phyloP scores from a whole-genome alignment of 2,329 filamentous ascomycete genomes.

The Calonectria hawksworthii region DNA sequence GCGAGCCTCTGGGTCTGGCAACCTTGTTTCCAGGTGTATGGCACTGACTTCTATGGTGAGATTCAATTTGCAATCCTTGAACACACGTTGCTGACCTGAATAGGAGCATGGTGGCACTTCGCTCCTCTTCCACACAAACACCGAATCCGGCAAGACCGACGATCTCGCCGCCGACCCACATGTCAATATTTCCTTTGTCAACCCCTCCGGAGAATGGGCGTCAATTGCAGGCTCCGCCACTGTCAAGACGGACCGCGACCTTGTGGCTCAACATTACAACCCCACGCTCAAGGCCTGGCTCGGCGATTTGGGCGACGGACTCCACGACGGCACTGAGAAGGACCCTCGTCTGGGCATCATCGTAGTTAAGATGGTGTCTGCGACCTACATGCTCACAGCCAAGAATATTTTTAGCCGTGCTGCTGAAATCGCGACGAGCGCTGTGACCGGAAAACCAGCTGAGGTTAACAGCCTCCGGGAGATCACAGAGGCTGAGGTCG shows the following conservation, averaged over 20 bases:
- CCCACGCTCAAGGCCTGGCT: constrained; percentile 85
- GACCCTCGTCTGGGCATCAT: constrained; percentile 89
- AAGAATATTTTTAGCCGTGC: constrained; percentile 75
- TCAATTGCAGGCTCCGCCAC: constrained; percentile 82
- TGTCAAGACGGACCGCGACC: constrained; percentile 77
- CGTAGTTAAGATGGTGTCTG: constrained; percentile 78
- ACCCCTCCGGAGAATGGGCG: constrained; percentile 84
- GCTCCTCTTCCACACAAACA: constrained; percentile 92
- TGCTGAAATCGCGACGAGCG: constrained; percentile 81
- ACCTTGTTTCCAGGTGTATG: constrained; percentile 88
- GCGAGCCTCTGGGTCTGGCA: constrained; percentile 72
- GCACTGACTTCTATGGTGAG: constrained; percentile 82
- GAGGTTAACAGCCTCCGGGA: constrained; percentile 83
- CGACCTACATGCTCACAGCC: constrained; percentile 77
- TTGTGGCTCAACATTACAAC: constrained; percentile 82
- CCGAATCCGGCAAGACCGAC: constrained; percentile 88
- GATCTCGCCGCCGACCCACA: constrained; percentile 80
- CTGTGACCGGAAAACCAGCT: constrained; percentile 79
- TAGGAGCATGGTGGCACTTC: constrained; percentile 85
- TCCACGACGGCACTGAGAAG: constrained; percentile 84
- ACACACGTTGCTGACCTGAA: neutral
- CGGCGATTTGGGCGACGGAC: constrained; percentile 86
- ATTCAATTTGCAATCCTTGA: neutral
- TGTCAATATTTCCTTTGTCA: constrained; percentile 87
- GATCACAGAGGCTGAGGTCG: constrained; percentile 75